phyloP scores from a whole-genome alignment of 352 stramenopile species.

The Phytophthora tentaculata region DNA sequence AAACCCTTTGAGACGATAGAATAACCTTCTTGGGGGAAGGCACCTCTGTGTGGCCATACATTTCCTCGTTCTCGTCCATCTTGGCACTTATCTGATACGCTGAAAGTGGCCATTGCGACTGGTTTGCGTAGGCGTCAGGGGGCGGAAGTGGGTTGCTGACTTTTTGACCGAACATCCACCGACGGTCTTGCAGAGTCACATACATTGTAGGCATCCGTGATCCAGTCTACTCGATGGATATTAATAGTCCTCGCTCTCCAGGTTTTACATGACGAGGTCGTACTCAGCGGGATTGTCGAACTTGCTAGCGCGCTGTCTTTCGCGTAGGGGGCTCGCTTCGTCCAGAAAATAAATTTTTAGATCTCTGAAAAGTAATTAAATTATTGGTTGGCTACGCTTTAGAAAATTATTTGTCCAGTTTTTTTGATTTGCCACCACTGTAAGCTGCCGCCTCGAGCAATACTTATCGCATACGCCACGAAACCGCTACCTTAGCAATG shows the following conservation, averaged over 20 bases:
- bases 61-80: slow-evolving; percentile 59
- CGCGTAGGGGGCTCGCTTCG: slow-evolving; percentile 62
- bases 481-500: too few relatives aligned
- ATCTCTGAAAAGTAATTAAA: too few relatives aligned
- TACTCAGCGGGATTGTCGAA: slow-evolving; percentile 78
- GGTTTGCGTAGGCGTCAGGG: slow-evolving; percentile 54
- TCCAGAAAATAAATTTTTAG: too few relatives aligned
- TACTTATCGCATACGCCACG: too few relatives aligned
- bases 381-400: too few relatives aligned
- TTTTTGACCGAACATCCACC: slow-evolving; percentile 89
- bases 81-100: slow-evolving; percentile 63
- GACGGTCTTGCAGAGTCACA: slow-evolving; percentile 77
- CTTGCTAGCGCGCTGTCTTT: slow-evolving; percentile 47
- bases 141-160: slow-evolving; percentile 84
- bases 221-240: slow-evolving; percentile 53
- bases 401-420: too few relatives aligned
- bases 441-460: too few relatives aligned
- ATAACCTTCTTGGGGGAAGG: slow-evolving; percentile 67
- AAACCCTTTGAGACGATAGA: slow-evolving; percentile 48
- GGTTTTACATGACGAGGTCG: slow-evolving; percentile 56
- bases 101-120: slow-evolving; percentile 57
- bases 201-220: slow-evolving; percentile 48
- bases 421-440: too few relatives aligned
- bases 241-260: slow-evolving; percentile 52
- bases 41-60: slow-evolving; percentile 48